Evolutionary conservation across 2,329 filamentous ascomycete species (phyloP), one percentile per base, ranked within the genome.

Genomic region (Fusarium sp.): DNA sequence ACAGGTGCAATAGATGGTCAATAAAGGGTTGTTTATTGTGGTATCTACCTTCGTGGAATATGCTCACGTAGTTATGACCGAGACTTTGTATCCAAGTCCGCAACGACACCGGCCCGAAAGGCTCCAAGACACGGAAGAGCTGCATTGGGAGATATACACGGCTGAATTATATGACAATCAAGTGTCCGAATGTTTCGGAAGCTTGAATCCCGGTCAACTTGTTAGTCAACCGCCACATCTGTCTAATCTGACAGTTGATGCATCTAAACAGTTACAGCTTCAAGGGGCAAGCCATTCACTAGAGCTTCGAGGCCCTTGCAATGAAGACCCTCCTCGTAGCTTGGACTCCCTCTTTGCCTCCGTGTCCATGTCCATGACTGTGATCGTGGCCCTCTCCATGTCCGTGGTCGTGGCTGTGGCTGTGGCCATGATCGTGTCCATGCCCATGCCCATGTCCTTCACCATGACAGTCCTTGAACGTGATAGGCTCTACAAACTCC

Each of bases 401-500:
- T 3, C 33, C 60, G 16, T 62, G 53, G 5, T 29, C 5, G 29
- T 65, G 68, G 2, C 23, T 29, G 31, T 68, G 68, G 6, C 53
- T 20, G 20, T 63, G 57, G 18, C 58, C 18, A n/a, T 61, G 60
- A 5, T 16, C 53, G 10, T 70, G 64, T 7, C 23, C 29, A 11
- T 70, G 64, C 3, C 23, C 29, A 31, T 69, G 66, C 4, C 44
- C 44, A 54, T 65, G 58, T 2, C 58, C 60, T 33, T 58, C 40
- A 20, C 64, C 55, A 27, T 69, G 66, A 4, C 57, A 50, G 23
- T 51, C 61, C 1, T 70, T 60, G 61, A 88, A 83, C 38, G 83
- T 79, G 13, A 87, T 74, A 11, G 84, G 84, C 61, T 84, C 81
- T 1, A 84, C 80, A 62, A 91, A 73, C 14, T 85, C 79, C 71